Evolutionary conservation across 2,329 filamentous ascomycete genomes (phyloP).

Genomic region (Cordyceps militaris): DNA sequence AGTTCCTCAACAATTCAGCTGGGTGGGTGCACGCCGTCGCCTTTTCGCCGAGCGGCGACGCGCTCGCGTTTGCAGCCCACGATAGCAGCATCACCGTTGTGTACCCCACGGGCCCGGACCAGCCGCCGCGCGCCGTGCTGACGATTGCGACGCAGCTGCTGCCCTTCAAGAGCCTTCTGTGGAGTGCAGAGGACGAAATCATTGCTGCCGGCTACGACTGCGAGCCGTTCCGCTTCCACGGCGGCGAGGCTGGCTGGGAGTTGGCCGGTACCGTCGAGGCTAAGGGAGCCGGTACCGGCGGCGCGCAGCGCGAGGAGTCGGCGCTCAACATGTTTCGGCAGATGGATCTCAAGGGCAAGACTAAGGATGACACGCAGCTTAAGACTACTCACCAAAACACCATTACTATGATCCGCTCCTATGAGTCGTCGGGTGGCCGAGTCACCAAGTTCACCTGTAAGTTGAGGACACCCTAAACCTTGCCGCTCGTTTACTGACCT

Average conservation of each 20-base stretch:
- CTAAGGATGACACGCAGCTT: constrained; percentile 85
- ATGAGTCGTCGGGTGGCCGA: constrained; percentile 55
- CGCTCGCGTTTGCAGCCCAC: constrained; percentile 89
- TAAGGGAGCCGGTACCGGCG: constrained; percentile 54
- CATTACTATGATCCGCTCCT: constrained; percentile 75
- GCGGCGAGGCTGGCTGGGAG: constrained; percentile 74
- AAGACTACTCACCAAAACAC: constrained; percentile 97
- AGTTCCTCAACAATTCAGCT: constrained; percentile 91
- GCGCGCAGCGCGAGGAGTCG: constrained; percentile 71
- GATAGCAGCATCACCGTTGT: constrained; percentile 96
- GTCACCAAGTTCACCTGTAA: constrained; percentile 83
- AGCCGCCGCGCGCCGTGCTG: constrained; percentile 83
- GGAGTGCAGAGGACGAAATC: constrained; percentile 87
- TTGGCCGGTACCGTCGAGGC: constrained; percentile 73
- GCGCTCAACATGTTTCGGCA: constrained; percentile 97
- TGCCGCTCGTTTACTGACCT: constrained; percentile 18
- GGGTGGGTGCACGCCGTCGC: constrained; percentile 93
- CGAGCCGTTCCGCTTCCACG: constrained; percentile 84
- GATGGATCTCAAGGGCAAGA: constrained; percentile 96
- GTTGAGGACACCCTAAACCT: constrained; percentile 28
- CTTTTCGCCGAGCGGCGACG: constrained; percentile 87
- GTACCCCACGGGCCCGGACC: constrained; percentile 85
- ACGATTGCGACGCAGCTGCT: constrained; percentile 84
- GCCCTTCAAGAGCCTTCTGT: constrained; percentile 87
- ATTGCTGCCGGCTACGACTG: constrained; percentile 89